phyloP scores from a whole-genome alignment of 2,329 filamentous ascomycete species.

The Aureobasidium pullulans region DNA sequence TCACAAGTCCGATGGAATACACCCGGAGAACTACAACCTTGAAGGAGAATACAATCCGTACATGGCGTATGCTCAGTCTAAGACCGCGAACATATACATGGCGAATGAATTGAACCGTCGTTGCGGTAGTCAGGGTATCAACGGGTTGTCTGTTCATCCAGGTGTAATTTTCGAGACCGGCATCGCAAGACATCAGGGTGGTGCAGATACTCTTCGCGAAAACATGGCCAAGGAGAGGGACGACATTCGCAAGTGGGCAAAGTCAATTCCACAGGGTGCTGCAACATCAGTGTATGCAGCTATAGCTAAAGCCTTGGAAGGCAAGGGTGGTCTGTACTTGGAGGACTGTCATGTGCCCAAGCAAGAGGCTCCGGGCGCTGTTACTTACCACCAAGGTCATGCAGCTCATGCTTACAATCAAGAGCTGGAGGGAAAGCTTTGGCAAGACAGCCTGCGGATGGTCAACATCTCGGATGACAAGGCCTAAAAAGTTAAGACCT shows the following conservation, averaged over 20 bases:
- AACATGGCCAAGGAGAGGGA: neutral
- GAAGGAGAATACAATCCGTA: too few relatives aligned
- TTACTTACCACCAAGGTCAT: constrained; percentile 24
- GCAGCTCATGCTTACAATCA: constrained; percentile 30
- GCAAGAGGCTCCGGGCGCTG: constrained; percentile 22
- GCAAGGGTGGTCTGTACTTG: constrained; percentile 41
- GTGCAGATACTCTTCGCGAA: neutral
- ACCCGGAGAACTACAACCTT: too few relatives aligned
- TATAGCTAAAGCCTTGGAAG: constrained; percentile 36
- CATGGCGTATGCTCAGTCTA: too few relatives aligned
- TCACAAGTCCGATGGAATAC: constrained; percentile 19
- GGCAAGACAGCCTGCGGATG: constrained; percentile 31
- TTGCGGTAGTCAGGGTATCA: too few relatives aligned
- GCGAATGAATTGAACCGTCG: too few relatives aligned
- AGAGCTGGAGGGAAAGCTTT: constrained; percentile 34
- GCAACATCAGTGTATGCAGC: constrained; percentile 43
- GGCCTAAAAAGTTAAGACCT: neutral
- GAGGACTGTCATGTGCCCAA: constrained; percentile 32
- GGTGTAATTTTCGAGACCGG: too few relatives aligned
- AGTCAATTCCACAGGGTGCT: constrained; percentile 39
- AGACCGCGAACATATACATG: too few relatives aligned
- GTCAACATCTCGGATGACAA: constrained; percentile 19
- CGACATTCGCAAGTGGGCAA: neutral
- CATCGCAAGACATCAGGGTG: neutral
- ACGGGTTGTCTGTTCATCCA: too few relatives aligned